Base-by-base conservation (phyloP, 768 basidiomycete species). In the Sporobolomyces pararoseus region DNA sequence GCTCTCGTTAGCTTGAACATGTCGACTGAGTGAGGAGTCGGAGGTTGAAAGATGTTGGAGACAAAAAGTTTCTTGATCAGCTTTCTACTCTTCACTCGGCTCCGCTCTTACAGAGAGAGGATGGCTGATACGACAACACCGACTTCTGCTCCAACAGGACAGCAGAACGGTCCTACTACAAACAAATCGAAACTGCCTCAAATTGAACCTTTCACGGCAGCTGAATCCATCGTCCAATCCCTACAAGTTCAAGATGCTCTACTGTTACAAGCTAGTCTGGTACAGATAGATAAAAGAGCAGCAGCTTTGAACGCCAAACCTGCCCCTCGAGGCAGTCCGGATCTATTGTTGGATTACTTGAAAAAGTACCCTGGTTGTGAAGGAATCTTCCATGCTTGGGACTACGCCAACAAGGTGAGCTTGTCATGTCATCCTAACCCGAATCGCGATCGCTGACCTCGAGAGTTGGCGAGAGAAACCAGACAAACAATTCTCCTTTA, bases 401-500 rank as follows among this genome's bases (percentile, higher is more conserved):
- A 74, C 50, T 46, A 52, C 5, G 73, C 73, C 14, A 68, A 70
- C 68, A 74, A 74, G 68, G 71, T 72, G 34, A 42, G 39, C 39
- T 51, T 29, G 7, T 6, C 5, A 44, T n/a, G 23, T 60, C 46
- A 47, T 47, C 13, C 25, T 7, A 34, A 23, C 35, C 53, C 21
- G 17, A 23, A 54, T 13, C 21, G 10, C 4, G 12, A 37, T 25
- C n/a, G n/a, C n/a, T n/a, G 10, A 51, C 5, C 50, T 25, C 47
- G 21, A 13, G 50, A 27, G 7, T 51, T 17, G 50, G 17, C 4
- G 27, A 51, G 25, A 10, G 35, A 35, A 27, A 27, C n/a, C 59
- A 72, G 72, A 66, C 62, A 50, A 73, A 73, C 72, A 66, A 58
- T 58, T 73, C 72, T 14, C 72, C 68, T 3, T 64, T 73, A 23